Evolutionary conservation across 2,329 filamentous ascomycete species (phyloP), one percentile per base, ranked within the genome.

Genomic region (Diaporthe capsici): DNA sequence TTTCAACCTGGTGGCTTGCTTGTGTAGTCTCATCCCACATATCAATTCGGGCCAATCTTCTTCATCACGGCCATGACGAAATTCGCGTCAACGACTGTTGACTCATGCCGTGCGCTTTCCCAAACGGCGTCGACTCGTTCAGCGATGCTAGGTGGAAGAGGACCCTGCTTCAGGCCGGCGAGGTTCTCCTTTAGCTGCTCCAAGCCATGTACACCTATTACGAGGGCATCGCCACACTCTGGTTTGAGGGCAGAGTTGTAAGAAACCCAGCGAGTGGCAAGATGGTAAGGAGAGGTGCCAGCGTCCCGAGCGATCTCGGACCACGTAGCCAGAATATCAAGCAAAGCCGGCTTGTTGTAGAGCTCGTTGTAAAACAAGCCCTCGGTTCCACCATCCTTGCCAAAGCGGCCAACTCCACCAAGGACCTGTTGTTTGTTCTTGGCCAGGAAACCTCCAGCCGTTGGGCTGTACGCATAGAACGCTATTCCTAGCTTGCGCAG

Each of bases 381-480:
- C 44, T 67, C 42, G 6, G 28, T 49, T 15, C 61, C 61, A n/a
- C 61, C 44, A n/a, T 49, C 28, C 25, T 22, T 15, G 22, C 44
- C 61, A 37, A 67, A 67, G 20, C 44, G 61, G 28, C 44, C 42
- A 1, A 31, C 28, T n/a, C 44, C 61, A 7, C 37, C 28, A 2
- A 67, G 25, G 28, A 67, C 44, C 44, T 49, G 44, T 10, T 67
- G 44, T 7, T 37, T 67, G 61, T 10, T 83, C 74, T 91, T 85
- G 75, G 87, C 88, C 79, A 93, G 89, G 39, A 93, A 83, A 1
- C 92, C 92, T 13, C 90, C 91, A 2, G 90, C 91, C 39, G 92
- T 84, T 0, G 91, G 84, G 22, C 79, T 81, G 78, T 85, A 88
- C 12, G 85, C 86, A 72, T 87, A 86, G 79, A 88, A 77, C 4